Percentiles rank a stretch among this genome's conserved stretches.
These are phyloP conservation scores for Backusella circina DNA, from an alignment of 192 early-diverging fungal genomes.

Conservation along the genomic window DNA sequence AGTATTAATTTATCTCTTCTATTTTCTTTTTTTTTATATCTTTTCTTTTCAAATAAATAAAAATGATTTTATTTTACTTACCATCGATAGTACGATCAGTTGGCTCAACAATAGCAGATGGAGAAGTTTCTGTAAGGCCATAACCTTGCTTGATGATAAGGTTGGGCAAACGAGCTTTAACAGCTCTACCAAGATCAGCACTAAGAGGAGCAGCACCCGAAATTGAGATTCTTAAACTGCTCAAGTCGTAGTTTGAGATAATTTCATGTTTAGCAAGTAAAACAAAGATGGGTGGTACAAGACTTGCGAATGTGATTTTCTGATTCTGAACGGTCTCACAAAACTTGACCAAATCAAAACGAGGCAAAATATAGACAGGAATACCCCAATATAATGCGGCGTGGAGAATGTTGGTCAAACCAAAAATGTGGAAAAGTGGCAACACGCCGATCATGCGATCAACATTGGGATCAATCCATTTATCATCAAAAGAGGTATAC, in stretches of 20 bases:
- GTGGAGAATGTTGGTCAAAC: conserved; percentile 15
- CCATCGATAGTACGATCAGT: conserved; percentile 32
- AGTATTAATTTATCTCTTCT: neutral
- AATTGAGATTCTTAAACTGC: conserved; percentile 44
- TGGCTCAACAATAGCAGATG: conserved; percentile 42
- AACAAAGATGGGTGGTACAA: conserved; percentile 78
- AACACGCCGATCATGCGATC: conserved; percentile 27
- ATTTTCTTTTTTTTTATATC: neutral
- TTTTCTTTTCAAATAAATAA: neutral
- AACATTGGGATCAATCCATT: neutral
- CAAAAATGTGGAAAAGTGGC: conserved; percentile 34
- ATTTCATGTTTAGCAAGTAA: conserved; percentile 62
- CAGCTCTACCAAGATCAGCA: conserved; percentile 40
- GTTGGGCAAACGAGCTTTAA: conserved; percentile 27
- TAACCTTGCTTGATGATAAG: conserved; percentile 57
- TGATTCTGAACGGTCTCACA: conserved; percentile 70
- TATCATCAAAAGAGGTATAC: neutral
- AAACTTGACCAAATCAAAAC: conserved; percentile 58
- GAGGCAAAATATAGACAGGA: conserved; percentile 53
- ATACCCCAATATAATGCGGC: conserved; percentile 19
- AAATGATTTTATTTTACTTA: neutral
- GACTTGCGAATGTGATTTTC: conserved; percentile 67
- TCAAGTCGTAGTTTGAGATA: conserved; percentile 60
- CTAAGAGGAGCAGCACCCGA: conserved; percentile 70
- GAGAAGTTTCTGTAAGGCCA: conserved; percentile 71